phyloP scores from a whole-genome alignment of 2,329 filamentous ascomycete species.

The Alternaria viburni region DNA sequence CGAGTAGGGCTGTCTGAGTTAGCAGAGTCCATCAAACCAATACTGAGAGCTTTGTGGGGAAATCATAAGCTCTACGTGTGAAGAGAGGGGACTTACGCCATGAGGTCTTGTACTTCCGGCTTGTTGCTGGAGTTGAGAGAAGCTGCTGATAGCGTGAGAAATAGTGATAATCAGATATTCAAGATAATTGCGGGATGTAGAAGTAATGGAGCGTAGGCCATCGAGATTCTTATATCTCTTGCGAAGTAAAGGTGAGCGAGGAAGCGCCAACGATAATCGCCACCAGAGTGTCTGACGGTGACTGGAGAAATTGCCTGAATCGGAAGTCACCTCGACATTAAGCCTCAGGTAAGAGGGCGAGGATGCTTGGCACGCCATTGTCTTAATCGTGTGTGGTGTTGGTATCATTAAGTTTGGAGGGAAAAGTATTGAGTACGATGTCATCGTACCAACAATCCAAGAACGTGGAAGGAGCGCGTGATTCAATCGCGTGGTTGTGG shows the following conservation, averaged over 20 bases:
- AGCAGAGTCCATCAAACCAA: slow-evolving; percentile 1
- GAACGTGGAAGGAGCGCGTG: not conserved
- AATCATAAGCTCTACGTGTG: not conserved
- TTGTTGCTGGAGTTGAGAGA: not conserved
- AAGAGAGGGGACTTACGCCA: slow-evolving; percentile 10
- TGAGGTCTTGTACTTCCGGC: not conserved
- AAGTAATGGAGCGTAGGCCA: not conserved
- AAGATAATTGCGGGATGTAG: not conserved
- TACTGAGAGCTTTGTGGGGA: not conserved
- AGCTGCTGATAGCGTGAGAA: not conserved
- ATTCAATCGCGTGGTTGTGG: not conserved
- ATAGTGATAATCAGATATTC: not conserved
- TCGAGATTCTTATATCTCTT: not conserved
- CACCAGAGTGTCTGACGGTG: not conserved
- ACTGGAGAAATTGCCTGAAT: not conserved
- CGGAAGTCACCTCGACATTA: not conserved
- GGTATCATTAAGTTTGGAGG: not conserved
- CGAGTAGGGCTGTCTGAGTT: slow-evolving; percentile 6
- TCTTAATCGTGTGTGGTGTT: not conserved
- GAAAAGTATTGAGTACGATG: not conserved
- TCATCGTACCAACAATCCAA: not conserved
- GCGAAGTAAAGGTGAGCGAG: not conserved
- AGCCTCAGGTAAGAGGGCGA: not conserved
- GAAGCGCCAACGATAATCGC: not conserved
- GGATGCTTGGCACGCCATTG: not conserved